These are phyloP conservation scores for Ehretia macrophylla DNA, from an alignment of 257 asterid genomes.

Conservation along the genomic window DNA sequence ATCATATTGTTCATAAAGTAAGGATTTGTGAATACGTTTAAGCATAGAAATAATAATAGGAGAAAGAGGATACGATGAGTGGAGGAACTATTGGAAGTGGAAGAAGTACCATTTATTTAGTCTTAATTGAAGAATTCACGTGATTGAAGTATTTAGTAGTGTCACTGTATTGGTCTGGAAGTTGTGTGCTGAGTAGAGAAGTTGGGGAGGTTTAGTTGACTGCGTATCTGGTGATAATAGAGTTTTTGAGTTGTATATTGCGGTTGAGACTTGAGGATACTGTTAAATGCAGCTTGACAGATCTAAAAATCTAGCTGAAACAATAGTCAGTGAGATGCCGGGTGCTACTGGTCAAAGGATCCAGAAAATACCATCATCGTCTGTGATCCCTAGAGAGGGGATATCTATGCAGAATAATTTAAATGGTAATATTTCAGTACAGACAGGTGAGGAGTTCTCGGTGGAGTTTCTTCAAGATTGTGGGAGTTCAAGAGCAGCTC, in stretches of 20 bases:
- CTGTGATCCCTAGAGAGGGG: slow-evolving; percentile 19
- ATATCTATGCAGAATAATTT: slow-evolving; percentile 24
- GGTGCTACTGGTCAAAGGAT: slow-evolving; percentile 32
- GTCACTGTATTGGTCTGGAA: background rate
- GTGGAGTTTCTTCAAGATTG: slow-evolving; percentile 48
- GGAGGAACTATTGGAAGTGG: background rate
- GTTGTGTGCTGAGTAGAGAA: background rate
- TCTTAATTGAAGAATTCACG: background rate
- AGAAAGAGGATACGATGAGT: background rate
- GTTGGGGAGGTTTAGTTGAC: background rate
- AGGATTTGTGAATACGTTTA: background rate
- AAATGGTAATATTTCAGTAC: slow-evolving; percentile 41
- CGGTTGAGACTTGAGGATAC: background rate
- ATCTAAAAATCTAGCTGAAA: slow-evolving; percentile 32
- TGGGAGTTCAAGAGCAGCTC: slow-evolving; percentile 33
- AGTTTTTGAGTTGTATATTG: background rate
- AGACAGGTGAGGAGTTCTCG: slow-evolving; percentile 59
- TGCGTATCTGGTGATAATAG: background rate
- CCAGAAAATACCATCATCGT: slow-evolving; percentile 31
- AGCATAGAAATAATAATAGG: too few species aligned
- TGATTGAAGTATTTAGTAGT: background rate
- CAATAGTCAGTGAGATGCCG: slow-evolving; percentile 30
- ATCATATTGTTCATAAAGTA: background rate
- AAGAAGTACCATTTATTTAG: background rate
- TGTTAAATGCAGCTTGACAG: slow-evolving; percentile 7